Evolutionary conservation across 2,329 filamentous ascomycete genomes (phyloP), one percentile per base, ranked within the genome.

Genomic region (Fusarium proliferatum): DNA sequence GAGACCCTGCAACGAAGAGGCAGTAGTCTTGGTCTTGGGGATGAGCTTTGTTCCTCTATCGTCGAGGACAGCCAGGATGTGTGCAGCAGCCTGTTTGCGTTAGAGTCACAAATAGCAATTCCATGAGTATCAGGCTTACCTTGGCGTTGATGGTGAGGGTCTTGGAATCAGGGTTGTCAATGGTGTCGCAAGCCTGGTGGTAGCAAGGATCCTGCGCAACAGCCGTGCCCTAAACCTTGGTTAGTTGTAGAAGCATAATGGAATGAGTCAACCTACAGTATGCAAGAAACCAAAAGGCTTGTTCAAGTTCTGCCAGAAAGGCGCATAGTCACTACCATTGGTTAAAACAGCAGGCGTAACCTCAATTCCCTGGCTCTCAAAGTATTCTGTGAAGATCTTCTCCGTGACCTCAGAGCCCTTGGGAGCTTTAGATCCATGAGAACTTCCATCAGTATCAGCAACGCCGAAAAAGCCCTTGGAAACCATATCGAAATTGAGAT

Each of bases 51-150:
- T 70, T 28, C 77, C 77, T 43, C 73, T 64, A 6, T 76, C 65
- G 8, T 77, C 73, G 2, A 79, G 77, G 5, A 73, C 68, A 9
- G 75, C 55, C 15, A 79, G 12, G 82, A 85, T 83, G 67, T 86
- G 83, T 5, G 88, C 89, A 61, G 90, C 89, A 46, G 83, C 73
- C 72, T 74, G 1, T 11, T 4, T 5, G 3, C 9, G n/a, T 74
- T 30, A 49, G 45, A 11, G 2, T 9, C 3, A 3, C 2, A 2
- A 5, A 4, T 16, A 30, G 19, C 0, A 8, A 30, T 6, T 13
- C 1, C 9, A 9, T 30, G 19, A 9, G 26, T n/a, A 48, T 13
- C n/a, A 16, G 6, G 28, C 45, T 26, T 61, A 58, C 82, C 75
- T 71, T 75, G 38, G 74, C 74, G 15, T 76, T 76, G 42, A 64